Evolutionary conservation across 2,329 filamentous ascomycete genomes (phyloP), one percentile per base, ranked within the genome.

Genomic region (Fusarium verrucosum): DNA sequence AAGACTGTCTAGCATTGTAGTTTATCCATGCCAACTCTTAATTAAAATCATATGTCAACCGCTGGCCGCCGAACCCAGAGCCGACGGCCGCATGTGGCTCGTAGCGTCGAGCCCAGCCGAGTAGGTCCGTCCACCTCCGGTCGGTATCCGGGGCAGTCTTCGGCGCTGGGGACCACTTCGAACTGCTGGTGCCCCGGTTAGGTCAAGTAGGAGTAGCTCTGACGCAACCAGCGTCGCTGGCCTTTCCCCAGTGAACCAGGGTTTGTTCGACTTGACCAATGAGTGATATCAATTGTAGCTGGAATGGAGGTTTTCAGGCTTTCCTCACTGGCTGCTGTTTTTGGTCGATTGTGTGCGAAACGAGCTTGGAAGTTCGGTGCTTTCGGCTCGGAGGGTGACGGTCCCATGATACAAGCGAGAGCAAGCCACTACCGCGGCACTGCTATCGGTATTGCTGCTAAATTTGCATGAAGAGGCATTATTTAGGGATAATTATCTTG

Each of bases 91-190:
- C 53, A 65, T 63, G 54, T 60, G 59, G 59, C 63, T 70, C 66
- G 64, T 62, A 65, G 62, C 46, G 46, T 68, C 62, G 57, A 67
- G 49, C 43, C 50, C 57, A 69, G 64, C 69, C 69, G 69, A 71
- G 65, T 45, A 70, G 54, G 55, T 57, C 60, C 59, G 69, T 56
- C 50, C 59, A 44, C 32, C 54, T 71, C 68, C 68, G 69, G 68
- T 71, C 69, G 69, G 69, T 71, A 56, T 69, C 69, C 69, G 68
- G 69, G 66, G 54, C 53, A 50, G 43, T 62, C 36, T 49, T 71
- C 68, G 66, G 68, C 58, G 64, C 68, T 70, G 68, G 56, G 50
- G n/a, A n/a, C 33, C 28, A 50, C 37, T 52, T 53, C n/a, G 36
- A 52, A 47, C 44, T 26, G 46, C 23, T 43, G 58, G 66, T 49